Evolutionary conservation across 2,329 filamentous ascomycete species (phyloP).

Genomic region (Fusarium sp.): DNA sequence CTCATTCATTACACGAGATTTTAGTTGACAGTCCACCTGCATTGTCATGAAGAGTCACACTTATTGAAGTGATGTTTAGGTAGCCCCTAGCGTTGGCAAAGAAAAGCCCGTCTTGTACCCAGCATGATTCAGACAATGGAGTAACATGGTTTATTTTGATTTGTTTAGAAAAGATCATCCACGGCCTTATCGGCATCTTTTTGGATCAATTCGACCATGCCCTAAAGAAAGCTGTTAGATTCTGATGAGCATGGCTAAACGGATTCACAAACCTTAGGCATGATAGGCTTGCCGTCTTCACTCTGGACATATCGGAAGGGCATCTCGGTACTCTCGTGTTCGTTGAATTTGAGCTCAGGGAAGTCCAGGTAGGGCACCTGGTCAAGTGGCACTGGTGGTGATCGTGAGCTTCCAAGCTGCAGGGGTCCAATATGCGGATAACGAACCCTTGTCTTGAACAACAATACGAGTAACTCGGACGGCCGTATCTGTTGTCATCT

Average conservation of each 20-base stretch:
- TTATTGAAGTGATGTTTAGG: background rate
- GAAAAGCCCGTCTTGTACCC: background rate
- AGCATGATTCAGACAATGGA: background rate
- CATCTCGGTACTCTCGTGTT: conserved; percentile 96
- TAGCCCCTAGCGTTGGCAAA: background rate
- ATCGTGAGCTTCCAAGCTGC: conserved; percentile 20
- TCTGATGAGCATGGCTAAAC: background rate
- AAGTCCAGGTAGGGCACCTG: conserved; percentile 86
- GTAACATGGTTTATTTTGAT: background rate
- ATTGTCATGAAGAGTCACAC: background rate
- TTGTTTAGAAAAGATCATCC: conserved; percentile 77
- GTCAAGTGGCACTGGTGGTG: conserved; percentile 74
- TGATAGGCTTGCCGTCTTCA: conserved; percentile 80
- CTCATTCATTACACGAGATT: background rate
- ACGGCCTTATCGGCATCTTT: conserved; percentile 94
- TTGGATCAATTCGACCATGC: conserved; percentile 94
- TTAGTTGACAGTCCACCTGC: background rate
- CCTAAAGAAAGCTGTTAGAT: conserved; percentile 63
- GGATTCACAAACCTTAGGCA: conserved; percentile 77
- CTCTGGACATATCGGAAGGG: conserved; percentile 94
- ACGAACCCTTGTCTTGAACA: conserved; percentile 82
- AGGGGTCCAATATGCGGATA: background rate
- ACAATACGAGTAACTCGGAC: conserved; percentile 93
- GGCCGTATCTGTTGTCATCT: conserved; percentile 99
- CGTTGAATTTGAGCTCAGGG: conserved; percentile 89